Conservation (phyloP, 2,329 filamentous ascomycete species). For the Thermochaetoides dissita region DNA sequence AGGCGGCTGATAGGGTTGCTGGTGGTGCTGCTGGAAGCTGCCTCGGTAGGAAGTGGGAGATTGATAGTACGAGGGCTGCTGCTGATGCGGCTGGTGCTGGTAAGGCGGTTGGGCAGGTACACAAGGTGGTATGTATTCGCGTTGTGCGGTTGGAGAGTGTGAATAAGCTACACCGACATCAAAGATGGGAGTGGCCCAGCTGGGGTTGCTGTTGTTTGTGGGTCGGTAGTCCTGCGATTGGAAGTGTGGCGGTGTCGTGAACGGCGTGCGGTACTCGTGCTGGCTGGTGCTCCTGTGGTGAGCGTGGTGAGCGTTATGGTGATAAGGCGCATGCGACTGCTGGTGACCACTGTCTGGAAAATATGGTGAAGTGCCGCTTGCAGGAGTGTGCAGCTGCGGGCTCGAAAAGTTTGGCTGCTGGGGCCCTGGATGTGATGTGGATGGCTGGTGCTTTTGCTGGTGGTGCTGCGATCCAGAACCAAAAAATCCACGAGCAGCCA, state of each 20-base stretch:
- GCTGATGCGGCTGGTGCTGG: conserved; percentile 1
- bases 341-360: conserved; percentile 10
- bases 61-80: conserved; percentile 3
- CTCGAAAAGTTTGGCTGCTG: conserved; percentile 15
- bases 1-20: conserved; percentile 8
- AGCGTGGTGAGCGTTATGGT: neutral
- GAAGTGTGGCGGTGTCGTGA: conserved; percentile 11
- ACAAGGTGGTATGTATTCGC: conserved; percentile 7
- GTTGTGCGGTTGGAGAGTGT: conserved; percentile 1
- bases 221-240: conserved; percentile 2
- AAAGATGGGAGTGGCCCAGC: conserved; percentile 1
- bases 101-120: conserved; percentile 4
- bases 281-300: conserved; percentile 7
- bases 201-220: conserved; percentile 1
- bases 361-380: conserved; percentile 3
- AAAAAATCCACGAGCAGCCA: too few relatives aligned
- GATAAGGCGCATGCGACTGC: conserved; percentile 13
- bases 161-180: conserved; percentile 4
- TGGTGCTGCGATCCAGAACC: conserved; percentile 1
- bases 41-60: conserved; percentile 1
- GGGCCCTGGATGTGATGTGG: conserved; percentile 11
- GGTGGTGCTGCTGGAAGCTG: conserved; percentile 4
- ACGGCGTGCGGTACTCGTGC: conserved; percentile 8
- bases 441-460: conserved; percentile 20
- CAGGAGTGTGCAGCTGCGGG: conserved; percentile 10